Percentiles rank a stretch among this genome's conserved stretches.
phyloP scores from a whole-genome alignment of 768 basidiomycete species.

The Leccinum longicurvipes region DNA sequence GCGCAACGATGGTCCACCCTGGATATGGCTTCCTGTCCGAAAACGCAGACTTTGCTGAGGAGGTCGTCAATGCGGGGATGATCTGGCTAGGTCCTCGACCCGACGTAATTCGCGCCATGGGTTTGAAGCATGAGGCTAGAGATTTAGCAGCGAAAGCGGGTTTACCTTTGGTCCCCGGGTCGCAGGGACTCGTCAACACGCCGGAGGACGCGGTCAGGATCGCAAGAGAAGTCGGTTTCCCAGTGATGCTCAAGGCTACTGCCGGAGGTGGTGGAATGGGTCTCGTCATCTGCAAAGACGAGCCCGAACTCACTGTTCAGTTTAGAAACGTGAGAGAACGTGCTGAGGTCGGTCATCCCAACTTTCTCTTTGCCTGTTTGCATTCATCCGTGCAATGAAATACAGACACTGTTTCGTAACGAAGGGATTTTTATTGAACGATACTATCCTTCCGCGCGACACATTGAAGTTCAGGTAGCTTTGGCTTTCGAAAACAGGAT shows the following conservation, averaged over 20 bases:
- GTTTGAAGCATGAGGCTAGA: slow-evolving; percentile 59
- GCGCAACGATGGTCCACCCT: slow-evolving; percentile 54
- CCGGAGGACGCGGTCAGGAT: slow-evolving; percentile 40
- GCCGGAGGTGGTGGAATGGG: slow-evolving; percentile 73
- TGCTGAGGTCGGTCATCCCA: slow-evolving; percentile 40
- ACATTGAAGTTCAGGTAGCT: slow-evolving; percentile 61
- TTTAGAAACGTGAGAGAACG: slow-evolving; percentile 39
- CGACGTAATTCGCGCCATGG: slow-evolving; percentile 50
- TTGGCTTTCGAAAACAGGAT: not conserved
- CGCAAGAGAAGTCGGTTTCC: slow-evolving; percentile 48
- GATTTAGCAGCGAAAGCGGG: slow-evolving; percentile 43
- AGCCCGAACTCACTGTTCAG: slow-evolving; percentile 34
- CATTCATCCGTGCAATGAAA: slow-evolving; percentile 15
- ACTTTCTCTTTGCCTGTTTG: not conserved
- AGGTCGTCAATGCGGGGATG: slow-evolving; percentile 46
- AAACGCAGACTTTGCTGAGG: slow-evolving; percentile 52
- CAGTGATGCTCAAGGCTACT: slow-evolving; percentile 65
- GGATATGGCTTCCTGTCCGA: slow-evolving; percentile 69
- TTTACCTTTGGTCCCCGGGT: slow-evolving; percentile 57
- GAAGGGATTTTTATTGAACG: slow-evolving; percentile 57
- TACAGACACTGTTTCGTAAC: slow-evolving; percentile 43
- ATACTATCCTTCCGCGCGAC: slow-evolving; percentile 53
- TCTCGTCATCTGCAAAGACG: slow-evolving; percentile 49
- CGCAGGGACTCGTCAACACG: slow-evolving; percentile 42
- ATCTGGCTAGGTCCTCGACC: slow-evolving; percentile 57